phyloP scores from a whole-genome alignment of 2,329 filamentous ascomycete genomes.

The Akanthomyces muscarius region DNA sequence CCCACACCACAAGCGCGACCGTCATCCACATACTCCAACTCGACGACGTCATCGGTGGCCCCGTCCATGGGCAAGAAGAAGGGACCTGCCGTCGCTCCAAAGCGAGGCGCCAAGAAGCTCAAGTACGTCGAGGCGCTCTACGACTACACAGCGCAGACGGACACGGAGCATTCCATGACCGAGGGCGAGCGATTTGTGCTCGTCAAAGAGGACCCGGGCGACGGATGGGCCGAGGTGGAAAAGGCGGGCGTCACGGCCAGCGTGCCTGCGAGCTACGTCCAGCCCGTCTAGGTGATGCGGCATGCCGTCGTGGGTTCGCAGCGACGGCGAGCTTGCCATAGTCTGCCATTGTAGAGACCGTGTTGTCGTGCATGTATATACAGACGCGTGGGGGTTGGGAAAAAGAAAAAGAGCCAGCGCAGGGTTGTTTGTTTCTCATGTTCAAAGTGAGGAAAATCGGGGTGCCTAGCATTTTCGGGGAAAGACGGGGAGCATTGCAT shows the following conservation, averaged over 20 bases:
- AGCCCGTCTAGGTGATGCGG: conserved; percentile 55
- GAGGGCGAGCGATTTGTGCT: conserved; percentile 92
- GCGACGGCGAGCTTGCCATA: conserved; percentile 10
- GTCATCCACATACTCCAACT: conserved; percentile 73
- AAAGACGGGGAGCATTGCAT: conserved; percentile 9
- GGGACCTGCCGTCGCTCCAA: conserved; percentile 85
- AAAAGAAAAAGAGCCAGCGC: background rate
- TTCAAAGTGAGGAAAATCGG: background rate
- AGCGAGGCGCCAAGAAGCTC: conserved; percentile 86
- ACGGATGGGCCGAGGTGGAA: conserved; percentile 97
- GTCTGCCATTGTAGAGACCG: background rate
- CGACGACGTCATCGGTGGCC: conserved; percentile 38
- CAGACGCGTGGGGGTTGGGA: too few species aligned
- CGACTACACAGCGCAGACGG: conserved; percentile 81
- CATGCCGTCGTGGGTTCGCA: background rate
- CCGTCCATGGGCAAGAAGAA: conserved; percentile 65
- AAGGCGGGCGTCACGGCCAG: conserved; percentile 81
- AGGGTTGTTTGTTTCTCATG: background rate
- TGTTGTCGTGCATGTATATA: conserved; percentile 2
- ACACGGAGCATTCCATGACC: conserved; percentile 82
- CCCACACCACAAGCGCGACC: conserved; percentile 54
- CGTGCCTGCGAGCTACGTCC: conserved; percentile 91
- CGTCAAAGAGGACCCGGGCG: conserved; percentile 80
- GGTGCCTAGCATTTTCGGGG: background rate
- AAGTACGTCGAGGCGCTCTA: conserved; percentile 92